Base-by-base conservation (phyloP, 805 yeast genomes). In the Starmerella geochares region DNA sequence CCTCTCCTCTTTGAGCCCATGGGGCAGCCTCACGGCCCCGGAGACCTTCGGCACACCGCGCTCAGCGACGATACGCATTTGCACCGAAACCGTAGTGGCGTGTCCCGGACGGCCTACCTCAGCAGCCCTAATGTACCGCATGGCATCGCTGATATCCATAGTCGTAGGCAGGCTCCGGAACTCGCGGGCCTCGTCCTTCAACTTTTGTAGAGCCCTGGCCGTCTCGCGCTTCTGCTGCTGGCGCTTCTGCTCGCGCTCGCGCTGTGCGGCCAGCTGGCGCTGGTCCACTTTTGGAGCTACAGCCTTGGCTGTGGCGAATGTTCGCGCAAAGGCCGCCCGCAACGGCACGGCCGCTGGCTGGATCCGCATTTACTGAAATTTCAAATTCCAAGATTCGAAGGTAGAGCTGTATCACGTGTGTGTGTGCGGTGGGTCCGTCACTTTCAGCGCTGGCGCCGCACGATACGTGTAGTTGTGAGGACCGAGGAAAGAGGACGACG, bases 81-180 rank as follows among this genome's bases (percentile, higher is more conserved):
- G 77, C 48, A 84, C 66, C 16, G 83, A 71, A 36, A 90, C 71
- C 21, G 88, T 81, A 20, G 90, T 79, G 58, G 80, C 79, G n/a
- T 74, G 68, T 4, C 74, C 69, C 2, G 90, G 78, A 61, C 83
- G 78, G 4, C 98, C 97, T 4, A 87, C 94, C 65, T 87, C 96
- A 4, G 87, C 78, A 0, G 97, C 95, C 55, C 96, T 74, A 50
- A 90, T 63, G 61, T 80, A 87, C 59, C 83, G 74, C 65, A 86
- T 65, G 1, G 96, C 96, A 27, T 69, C 66, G 5, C 83, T 77
- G 7, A 86, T 72, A 45, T 77, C 80, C 83, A 84, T 78, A 62
- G 78, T 81, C 48, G 83, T 69, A 1, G 88, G 88, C 55, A 66
- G 63, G 57, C 67, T 51, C 72, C 74, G 53, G 64, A 80, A 62